These are phyloP conservation scores for Aspergillus bridgeri DNA, from an alignment of 495 filamentous ascomycete species.

Conservation along the genomic window DNA sequence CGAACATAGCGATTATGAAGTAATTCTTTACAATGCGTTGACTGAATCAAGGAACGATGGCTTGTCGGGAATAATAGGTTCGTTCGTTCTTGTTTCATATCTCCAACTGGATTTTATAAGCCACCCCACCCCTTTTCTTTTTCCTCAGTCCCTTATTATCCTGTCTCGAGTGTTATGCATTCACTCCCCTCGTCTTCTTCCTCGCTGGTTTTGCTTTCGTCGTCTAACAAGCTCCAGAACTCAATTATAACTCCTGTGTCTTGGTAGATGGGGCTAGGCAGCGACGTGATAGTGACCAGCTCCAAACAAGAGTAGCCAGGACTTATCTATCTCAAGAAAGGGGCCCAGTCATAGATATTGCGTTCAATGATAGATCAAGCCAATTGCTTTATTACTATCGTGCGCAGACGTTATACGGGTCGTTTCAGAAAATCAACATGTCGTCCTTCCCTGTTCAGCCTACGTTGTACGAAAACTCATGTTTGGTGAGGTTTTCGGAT, in stretches of 20 bases:
- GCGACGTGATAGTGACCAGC: not conserved
- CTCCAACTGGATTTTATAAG: not conserved
- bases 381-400: slow-evolving; percentile 37
- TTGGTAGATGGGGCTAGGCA: slow-evolving; percentile 9
- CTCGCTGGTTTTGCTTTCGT: not conserved
- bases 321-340: slow-evolving; percentile 2
- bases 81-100: slow-evolving; percentile 1
- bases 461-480: slow-evolving; percentile 27
- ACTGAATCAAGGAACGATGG: slow-evolving; percentile 4
- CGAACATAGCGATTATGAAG: slow-evolving; percentile 21
- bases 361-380: slow-evolving; percentile 36
- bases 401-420: slow-evolving; percentile 28
- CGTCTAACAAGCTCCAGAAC: slow-evolving; percentile 13
- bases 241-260: slow-evolving; percentile 16
- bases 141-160: not conserved
- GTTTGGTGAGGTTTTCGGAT: slow-evolving; percentile 25
- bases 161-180: too few relatives aligned
- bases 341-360: slow-evolving; percentile 29
- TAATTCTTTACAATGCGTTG: slow-evolving; percentile 27
- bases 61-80: slow-evolving; percentile 14
- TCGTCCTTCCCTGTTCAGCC: slow-evolving; percentile 10
- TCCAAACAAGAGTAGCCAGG: not conserved
- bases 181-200: too few relatives aligned
- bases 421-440: slow-evolving; percentile 24
- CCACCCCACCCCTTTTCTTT: not conserved